A percentile compares a stretch with the other conserved stretches of the same genome.
phyloP scores from a whole-genome alignment of 768 basidiomycete genomes.

The Suillus paluster region DNA sequence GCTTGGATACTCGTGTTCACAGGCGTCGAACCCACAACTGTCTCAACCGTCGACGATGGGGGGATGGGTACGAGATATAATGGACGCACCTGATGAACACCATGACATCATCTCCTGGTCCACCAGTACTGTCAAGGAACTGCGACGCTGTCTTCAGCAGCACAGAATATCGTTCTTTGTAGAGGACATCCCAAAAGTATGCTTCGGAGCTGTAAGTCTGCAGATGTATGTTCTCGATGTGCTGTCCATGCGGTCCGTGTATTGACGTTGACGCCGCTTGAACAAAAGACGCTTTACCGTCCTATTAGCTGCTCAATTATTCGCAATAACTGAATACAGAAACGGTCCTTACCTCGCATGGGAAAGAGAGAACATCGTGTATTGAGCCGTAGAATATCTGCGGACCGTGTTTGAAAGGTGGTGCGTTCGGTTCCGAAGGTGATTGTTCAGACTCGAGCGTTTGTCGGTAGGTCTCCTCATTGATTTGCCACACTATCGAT shows the following conservation, averaged over 20 bases:
- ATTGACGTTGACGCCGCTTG: conserved; percentile 81
- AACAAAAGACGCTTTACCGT: conserved; percentile 76
- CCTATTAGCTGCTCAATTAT: conserved; percentile 49
- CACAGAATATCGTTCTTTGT: conserved; percentile 62
- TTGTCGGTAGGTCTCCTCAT: conserved; percentile 80
- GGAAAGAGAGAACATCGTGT: conserved; percentile 92
- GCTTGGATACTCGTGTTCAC: conserved; percentile 84
- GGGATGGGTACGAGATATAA: not conserved
- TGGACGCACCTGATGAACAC: conserved; percentile 82
- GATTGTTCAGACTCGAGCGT: conserved; percentile 54
- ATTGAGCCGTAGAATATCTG: conserved; percentile 87
- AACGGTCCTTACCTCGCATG: conserved; percentile 73
- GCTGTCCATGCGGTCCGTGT: conserved; percentile 82
- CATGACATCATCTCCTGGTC: conserved; percentile 68
- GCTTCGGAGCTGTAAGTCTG: conserved; percentile 69
- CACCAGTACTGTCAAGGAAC: conserved; percentile 72
- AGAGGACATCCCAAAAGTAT: conserved; percentile 79
- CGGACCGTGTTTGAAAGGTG: conserved; percentile 46
- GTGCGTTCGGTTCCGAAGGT: conserved; percentile 38
- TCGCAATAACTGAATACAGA: not conserved
- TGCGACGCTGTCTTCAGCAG: conserved; percentile 70
- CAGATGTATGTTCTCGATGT: conserved; percentile 87
- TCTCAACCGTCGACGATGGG: not conserved
- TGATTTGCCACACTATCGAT: conserved; percentile 88
- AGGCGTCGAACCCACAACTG: conserved; percentile 95